phyloP scores from a whole-genome alignment of 2,329 filamentous ascomycete species.

The Podosphaera leucotricha region DNA sequence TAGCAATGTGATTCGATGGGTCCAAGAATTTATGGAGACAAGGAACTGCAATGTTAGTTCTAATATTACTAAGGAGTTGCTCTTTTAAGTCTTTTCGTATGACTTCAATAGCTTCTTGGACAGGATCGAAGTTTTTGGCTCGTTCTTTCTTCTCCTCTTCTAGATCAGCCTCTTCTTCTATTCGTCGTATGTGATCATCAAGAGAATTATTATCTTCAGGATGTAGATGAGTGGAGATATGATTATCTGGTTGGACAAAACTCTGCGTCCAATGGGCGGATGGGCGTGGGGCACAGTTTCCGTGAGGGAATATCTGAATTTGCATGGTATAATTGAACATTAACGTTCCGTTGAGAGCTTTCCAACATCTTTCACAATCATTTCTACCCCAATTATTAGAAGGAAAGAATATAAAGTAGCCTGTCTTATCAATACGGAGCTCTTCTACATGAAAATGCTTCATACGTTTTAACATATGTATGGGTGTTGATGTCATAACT shows the following conservation, averaged over 20 bases:
- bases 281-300: slow-evolving; percentile 8
- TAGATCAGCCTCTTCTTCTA: slow-evolving; percentile 57
- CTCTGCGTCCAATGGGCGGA: slow-evolving; percentile 2
- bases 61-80: slow-evolving; percentile 73
- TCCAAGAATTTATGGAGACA: slow-evolving; percentile 62
- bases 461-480: slow-evolving; percentile 73
- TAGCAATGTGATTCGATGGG: slow-evolving; percentile 56
- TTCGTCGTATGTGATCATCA: slow-evolving; percentile 39
- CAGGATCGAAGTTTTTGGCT: slow-evolving; percentile 77
- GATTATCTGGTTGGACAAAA: slow-evolving; percentile 9
- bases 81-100: slow-evolving; percentile 62
- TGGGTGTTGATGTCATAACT: slow-evolving; percentile 60
- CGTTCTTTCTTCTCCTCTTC: slow-evolving; percentile 79
- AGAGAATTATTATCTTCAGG: slow-evolving; percentile 32
- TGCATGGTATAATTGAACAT: slow-evolving; percentile 86
- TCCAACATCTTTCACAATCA: slow-evolving; percentile 61
- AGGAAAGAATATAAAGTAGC: slow-evolving; percentile 83
- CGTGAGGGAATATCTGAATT: slow-evolving; percentile 48
- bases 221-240: slow-evolving; percentile 19
- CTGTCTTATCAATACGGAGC: slow-evolving; percentile 60
- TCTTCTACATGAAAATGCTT: slow-evolving; percentile 64
- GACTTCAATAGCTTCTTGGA: slow-evolving; percentile 55
- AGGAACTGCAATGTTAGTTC: slow-evolving; percentile 64
- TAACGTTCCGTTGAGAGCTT: slow-evolving; percentile 52
- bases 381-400: slow-evolving; percentile 52